Base-by-base conservation (phyloP, 2,329 filamentous ascomycete species). In the Calonectria crousiana region DNA sequence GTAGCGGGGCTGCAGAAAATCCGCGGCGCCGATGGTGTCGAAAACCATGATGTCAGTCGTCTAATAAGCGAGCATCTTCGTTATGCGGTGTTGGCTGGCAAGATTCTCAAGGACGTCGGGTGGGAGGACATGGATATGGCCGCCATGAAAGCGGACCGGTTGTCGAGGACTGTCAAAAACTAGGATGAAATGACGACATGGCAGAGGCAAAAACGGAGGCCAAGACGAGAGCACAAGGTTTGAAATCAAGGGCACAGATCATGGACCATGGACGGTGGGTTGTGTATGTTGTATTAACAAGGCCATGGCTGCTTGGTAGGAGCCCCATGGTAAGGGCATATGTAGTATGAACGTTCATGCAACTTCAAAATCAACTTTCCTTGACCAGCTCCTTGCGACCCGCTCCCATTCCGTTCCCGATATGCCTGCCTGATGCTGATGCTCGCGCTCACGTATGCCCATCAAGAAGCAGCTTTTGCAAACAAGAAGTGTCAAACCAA, bases 1-100 rank as follows among this genome's bases (percentile, higher is more conserved):
- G 90, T 98, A 41, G 95, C 96, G 0, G 96, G 96, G 0, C 86
- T 98, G 23, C 94, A 98, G 82, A 89, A 90, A 20, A 90, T 97
- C 38, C 88, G 91, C 51, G 93, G 92, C 18, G 91, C 95, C 3
- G 86, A 88, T 67, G 89, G 89, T 49, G 87, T 93, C 69, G 93
- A 95, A 82, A 95, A 94, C 78, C 86, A 94, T 68, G 88, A 94
- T 76, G 90, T 92, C 32, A 93, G 90, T 74, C 89, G 92, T 69
- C 88, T 92, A 76, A 89, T 95, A 67, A 91, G 87, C 76, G 93
- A 92, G 20, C 94, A 96, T 84, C 84, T 94, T 73, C 89, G 92
- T 77, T 96, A 96, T 82, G 90, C 93, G 73, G 90, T 90, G 79
- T 86, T 95, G 66, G 87, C 93, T 11, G 93, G 93, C 20, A 89